A percentile compares a stretch with the other conserved stretches of the same genome.
Evolutionary conservation across 2,329 filamentous ascomycete species (phyloP).

Genomic region (Calcarisporium arbuscula): DNA sequence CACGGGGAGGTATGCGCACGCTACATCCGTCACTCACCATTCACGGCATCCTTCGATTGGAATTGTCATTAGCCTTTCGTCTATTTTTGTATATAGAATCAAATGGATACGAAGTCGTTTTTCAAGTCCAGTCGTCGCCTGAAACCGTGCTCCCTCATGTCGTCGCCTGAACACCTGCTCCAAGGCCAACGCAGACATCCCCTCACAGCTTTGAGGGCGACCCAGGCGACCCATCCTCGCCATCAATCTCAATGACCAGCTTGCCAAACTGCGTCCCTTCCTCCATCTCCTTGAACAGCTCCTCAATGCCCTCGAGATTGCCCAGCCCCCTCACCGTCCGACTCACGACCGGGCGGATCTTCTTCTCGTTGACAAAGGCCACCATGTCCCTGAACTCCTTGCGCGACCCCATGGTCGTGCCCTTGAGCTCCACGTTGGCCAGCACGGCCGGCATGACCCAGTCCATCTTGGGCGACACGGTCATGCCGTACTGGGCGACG

Average conservation of each 20-base stretch:
- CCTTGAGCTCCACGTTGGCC: conserved; percentile 80
- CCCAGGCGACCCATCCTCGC: conserved; percentile 18
- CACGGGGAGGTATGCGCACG: too few species aligned
- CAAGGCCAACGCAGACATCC: too few species aligned
- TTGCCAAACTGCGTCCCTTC: conserved; percentile 86
- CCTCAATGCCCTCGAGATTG: conserved; percentile 72
- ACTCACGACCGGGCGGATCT: conserved; percentile 73
- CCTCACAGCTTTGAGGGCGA: conserved; percentile 39
- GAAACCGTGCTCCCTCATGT: too few species aligned
- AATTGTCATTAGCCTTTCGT: too few species aligned
- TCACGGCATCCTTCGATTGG: too few species aligned
- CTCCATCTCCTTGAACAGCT: conserved; percentile 83
- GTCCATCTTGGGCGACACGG: conserved; percentile 74
- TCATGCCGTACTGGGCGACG: conserved; percentile 91
- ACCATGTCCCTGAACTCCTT: conserved; percentile 91
- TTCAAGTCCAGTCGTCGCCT: too few species aligned
- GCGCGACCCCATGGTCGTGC: conserved; percentile 85
- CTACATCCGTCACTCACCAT: too few species aligned
- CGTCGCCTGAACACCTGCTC: too few species aligned
- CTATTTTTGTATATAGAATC: too few species aligned
- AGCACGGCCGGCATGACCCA: conserved; percentile 80
- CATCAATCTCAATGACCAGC: conserved; percentile 69
- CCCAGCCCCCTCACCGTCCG: conserved; percentile 66
- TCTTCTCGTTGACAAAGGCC: conserved; percentile 65
- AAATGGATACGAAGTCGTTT: too few species aligned